phyloP scores from a whole-genome alignment of 192 early-diverging fungal species.

The Globomyces pollinis-pini region DNA sequence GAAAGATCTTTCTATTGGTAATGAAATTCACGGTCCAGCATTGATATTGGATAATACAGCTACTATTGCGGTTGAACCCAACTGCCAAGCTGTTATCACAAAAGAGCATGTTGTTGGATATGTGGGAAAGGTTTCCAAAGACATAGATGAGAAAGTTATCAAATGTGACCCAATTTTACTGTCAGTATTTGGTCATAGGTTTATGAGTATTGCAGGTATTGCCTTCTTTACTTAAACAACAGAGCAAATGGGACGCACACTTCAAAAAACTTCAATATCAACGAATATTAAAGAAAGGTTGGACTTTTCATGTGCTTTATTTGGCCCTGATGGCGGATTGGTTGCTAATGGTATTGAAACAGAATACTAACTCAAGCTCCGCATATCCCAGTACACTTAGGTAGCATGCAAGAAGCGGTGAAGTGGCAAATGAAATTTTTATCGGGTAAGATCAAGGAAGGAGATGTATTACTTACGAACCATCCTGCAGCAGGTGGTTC shows the following conservation, averaged over 20 bases:
- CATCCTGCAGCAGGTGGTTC: constrained; percentile 93
- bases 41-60: constrained; percentile 86
- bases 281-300: constrained; percentile 98
- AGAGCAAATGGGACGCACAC: constrained; percentile 92
- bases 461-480: constrained; percentile 92
- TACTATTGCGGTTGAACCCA: constrained; percentile 79
- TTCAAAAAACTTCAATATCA: constrained; percentile 89
- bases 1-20: constrained; percentile 52
- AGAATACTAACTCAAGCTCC: too few relatives aligned
- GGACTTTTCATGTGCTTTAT: constrained; percentile 95
- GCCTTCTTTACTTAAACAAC: neutral
- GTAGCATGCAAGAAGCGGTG: constrained; percentile 90
- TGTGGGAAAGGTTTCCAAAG: constrained; percentile 20
- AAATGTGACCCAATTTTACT: constrained; percentile 84
- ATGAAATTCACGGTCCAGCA: constrained; percentile 71
- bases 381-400: constrained; percentile 87
- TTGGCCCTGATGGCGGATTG: constrained; percentile 78
- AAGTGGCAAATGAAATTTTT: constrained; percentile 79
- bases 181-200: constrained; percentile 88
- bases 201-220: constrained; percentile 84
- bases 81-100: constrained; percentile 69
- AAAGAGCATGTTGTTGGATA: constrained; percentile 40
- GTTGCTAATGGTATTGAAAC: too few relatives aligned
- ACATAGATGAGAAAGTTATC: constrained; percentile 26
- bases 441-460: constrained; percentile 62